phyloP scores from a whole-genome alignment of 192 early-diverging fungal genomes.

The Entophlyctis luteolus region DNA sequence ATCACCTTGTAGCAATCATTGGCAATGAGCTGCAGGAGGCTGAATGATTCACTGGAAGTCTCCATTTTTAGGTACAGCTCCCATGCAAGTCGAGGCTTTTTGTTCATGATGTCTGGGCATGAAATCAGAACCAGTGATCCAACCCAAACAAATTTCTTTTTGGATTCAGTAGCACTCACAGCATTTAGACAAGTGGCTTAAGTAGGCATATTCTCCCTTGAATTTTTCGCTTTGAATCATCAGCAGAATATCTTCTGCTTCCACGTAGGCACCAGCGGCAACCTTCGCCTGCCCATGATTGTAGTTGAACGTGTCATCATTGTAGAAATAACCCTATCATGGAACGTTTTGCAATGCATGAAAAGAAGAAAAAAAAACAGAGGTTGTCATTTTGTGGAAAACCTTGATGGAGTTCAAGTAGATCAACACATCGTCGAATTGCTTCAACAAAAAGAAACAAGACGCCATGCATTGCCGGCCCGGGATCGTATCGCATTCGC shows the following conservation, averaged over 20 bases:
- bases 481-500: constrained; percentile 62
- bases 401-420: constrained; percentile 63
- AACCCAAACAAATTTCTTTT: background rate
- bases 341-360: background rate
- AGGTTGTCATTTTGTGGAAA: no score
- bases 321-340: constrained; percentile 59
- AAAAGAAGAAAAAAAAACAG: constrained; percentile 4
- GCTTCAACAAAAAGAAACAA: constrained; percentile 59
- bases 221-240: constrained; percentile 59
- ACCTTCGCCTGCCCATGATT: constrained; percentile 63
- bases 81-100: constrained; percentile 59
- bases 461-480: constrained; percentile 63
- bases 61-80: constrained; percentile 65
- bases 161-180: constrained; percentile 40
- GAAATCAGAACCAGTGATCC: constrained; percentile 10
- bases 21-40: constrained; percentile 57
- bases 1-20: constrained; percentile 61
- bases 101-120: constrained; percentile 56
- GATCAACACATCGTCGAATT: constrained; percentile 63
- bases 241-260: constrained; percentile 56
- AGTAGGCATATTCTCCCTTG: constrained; percentile 55
- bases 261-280: constrained; percentile 54
- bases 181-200: constrained; percentile 56
- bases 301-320: constrained; percentile 65
- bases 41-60: constrained; percentile 63